Conservation (phyloP, 2,329 filamentous ascomycete species). For the Lachnellula willkommii region DNA sequence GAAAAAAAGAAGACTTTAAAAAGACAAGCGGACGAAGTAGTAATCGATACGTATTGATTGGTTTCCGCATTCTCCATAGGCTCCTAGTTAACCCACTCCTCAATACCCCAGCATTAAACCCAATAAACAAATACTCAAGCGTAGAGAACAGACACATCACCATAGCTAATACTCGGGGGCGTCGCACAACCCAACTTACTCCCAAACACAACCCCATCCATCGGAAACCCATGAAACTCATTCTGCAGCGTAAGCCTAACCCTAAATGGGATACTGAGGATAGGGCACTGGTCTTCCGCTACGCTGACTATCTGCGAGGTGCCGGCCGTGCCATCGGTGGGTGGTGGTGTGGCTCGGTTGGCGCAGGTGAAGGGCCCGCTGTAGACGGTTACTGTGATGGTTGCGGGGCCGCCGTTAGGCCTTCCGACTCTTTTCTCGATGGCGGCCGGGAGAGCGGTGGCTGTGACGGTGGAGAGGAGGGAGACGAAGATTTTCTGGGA, state of each 20-base stretch:
- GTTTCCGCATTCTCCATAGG: too few relatives aligned
- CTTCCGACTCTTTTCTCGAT: slow-evolving; percentile 3
- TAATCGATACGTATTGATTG: too few relatives aligned
- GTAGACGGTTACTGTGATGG: neutral
- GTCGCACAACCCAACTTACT: slow-evolving; percentile 3
- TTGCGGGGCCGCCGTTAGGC: neutral
- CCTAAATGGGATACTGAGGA: too few relatives aligned
- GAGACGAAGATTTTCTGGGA: neutral
- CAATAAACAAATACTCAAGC: neutral
- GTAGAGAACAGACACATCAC: neutral
- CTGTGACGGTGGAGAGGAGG: neutral
- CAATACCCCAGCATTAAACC: too few relatives aligned
- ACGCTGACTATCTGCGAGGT: neutral
- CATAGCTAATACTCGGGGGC: neutral
- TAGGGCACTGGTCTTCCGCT: neutral
- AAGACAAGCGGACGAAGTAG: too few relatives aligned
- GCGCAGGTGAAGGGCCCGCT: neutral
- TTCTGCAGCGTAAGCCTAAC: too few relatives aligned
- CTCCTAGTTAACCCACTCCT: too few relatives aligned
- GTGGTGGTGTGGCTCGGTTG: neutral
- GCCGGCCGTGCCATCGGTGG: neutral
- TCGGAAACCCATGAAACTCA: slow-evolving; percentile 8
- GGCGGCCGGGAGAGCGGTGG: neutral
- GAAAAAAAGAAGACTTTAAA: too few relatives aligned
- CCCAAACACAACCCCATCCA: slow-evolving; percentile 4